phyloP scores from a whole-genome alignment of 2,329 filamentous ascomycete species.

The Thielaviopsis punctulata region DNA sequence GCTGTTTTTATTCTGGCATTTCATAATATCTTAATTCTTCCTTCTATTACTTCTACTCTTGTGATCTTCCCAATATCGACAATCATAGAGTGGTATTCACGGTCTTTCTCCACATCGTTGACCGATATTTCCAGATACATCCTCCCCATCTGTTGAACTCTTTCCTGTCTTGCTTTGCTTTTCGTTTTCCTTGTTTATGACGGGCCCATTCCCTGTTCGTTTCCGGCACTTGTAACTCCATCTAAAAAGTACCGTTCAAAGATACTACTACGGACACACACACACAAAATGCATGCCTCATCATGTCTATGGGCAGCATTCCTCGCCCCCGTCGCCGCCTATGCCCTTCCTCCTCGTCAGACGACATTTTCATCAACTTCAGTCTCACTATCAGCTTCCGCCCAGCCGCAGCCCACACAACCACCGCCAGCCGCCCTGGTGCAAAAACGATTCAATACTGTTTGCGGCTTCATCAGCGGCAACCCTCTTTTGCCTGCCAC shows the following conservation, averaged over 20 bases:
- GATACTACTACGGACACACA: conserved; percentile 14
- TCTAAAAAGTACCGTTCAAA: background rate
- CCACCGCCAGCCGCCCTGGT: conserved; percentile 46
- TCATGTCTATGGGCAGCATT: conserved; percentile 21
- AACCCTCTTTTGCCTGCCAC: conserved; percentile 35
- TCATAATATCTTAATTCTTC: background rate
- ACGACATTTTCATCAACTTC: conserved; percentile 16
- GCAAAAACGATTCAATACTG: conserved; percentile 60
- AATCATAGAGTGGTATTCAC: background rate
- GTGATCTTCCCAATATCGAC: background rate
- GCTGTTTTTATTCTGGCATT: background rate
- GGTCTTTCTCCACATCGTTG: background rate
- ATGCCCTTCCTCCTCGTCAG: conserved; percentile 23
- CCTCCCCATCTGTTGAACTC: background rate
- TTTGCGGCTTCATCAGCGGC: conserved; percentile 41
- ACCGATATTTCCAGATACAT: background rate
- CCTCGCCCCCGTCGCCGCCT: conserved; percentile 19
- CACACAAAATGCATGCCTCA: conserved; percentile 18
- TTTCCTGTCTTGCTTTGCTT: background rate
- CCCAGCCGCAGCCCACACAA: conserved; percentile 20
- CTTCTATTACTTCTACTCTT: background rate
- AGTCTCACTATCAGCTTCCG: conserved; percentile 15
- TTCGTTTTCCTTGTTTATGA: background rate
- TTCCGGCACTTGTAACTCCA: background rate
- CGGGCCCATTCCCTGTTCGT: background rate